phyloP scores from a whole-genome alignment of 352 stramenopile genomes.

The Elongisporangium anandrum region DNA sequence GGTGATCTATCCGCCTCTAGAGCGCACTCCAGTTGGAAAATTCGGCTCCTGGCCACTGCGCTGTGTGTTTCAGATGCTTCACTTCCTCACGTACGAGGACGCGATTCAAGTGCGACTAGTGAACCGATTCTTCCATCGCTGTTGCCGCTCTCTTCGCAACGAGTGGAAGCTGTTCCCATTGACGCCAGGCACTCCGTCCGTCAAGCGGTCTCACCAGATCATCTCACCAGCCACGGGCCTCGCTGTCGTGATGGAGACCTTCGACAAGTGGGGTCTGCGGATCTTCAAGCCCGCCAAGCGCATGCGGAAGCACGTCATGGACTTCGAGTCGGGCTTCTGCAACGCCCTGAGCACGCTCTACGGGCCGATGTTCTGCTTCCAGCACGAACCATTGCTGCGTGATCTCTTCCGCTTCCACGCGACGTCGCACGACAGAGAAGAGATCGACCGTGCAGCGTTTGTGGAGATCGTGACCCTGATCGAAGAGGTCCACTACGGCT shows the following conservation, averaged over 20 bases:
- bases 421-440: conserved; percentile 12
- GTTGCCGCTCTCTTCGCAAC: conserved; percentile 36
- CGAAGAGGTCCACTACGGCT: conserved; percentile 36
- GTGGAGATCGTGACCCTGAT: conserved; percentile 61
- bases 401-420: conserved; percentile 35
- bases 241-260: conserved; percentile 38
- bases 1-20: conserved; percentile 16
- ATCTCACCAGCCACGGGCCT: conserved; percentile 36
- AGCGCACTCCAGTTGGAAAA: conserved; percentile 18
- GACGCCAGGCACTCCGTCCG: conserved; percentile 15
- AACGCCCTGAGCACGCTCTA: conserved; percentile 47
- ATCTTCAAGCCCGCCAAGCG: conserved; percentile 37
- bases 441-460: conserved; percentile 42
- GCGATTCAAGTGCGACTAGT: conserved; percentile 33
- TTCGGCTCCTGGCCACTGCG: conserved; percentile 21
- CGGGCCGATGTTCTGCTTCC: conserved; percentile 44
- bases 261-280: conserved; percentile 52
- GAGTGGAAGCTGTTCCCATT: conserved; percentile 50
- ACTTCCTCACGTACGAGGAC: conserved; percentile 49
- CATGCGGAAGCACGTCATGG: conserved; percentile 48
- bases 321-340: conserved; percentile 46
- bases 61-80: conserved; percentile 18
- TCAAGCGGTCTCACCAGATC: conserved; percentile 31
- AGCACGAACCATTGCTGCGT: conserved; percentile 39
- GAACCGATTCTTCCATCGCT: conserved; percentile 29